phyloP scores from a whole-genome alignment of 2,329 filamentous ascomycete genomes.

The Fusarium sulawesiense region DNA sequence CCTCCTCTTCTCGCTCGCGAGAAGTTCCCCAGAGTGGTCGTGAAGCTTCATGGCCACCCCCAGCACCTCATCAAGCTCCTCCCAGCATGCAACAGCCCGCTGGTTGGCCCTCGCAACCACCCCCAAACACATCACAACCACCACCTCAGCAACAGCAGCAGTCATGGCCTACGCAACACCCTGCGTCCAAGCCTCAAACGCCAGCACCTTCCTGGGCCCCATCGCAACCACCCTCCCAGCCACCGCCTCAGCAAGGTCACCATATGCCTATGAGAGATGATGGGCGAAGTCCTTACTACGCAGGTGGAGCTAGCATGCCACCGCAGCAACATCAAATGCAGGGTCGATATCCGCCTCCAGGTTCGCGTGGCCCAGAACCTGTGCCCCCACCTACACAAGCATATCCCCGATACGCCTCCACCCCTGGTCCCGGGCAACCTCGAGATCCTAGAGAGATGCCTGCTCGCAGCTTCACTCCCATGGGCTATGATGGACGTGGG shows the following conservation, averaged over 20 bases:
- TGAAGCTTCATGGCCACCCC: constrained; percentile 52
- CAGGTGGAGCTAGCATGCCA: constrained; percentile 40
- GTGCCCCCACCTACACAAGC: constrained; percentile 54
- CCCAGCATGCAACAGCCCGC: constrained; percentile 42
- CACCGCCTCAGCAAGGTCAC: constrained; percentile 50
- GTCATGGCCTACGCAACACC: constrained; percentile 50
- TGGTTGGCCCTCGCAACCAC: constrained; percentile 49
- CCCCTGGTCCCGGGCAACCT: constrained; percentile 55
- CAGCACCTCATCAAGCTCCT: constrained; percentile 39
- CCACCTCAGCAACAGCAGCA: constrained; percentile 47
- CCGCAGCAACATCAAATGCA: constrained; percentile 52
- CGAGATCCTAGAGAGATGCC: constrained; percentile 57
- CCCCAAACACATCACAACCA: constrained; percentile 50
- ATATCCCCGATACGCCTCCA: constrained; percentile 59
- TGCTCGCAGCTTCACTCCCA: constrained; percentile 60
- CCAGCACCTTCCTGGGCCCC: constrained; percentile 50
- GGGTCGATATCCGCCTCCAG: constrained; percentile 53
- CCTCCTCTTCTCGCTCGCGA: constrained; percentile 56
- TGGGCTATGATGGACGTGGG: constrained; percentile 56
- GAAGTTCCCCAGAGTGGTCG: constrained; percentile 55
- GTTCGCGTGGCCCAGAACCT: constrained; percentile 56
- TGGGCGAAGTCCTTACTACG: constrained; percentile 52
- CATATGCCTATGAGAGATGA: constrained; percentile 55
- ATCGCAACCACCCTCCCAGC: constrained; percentile 51
- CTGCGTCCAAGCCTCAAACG: constrained; percentile 51